A percentile compares a stretch with the other conserved stretches of the same genome.
phyloP scores from a whole-genome alignment of 129 eudicot genomes.

The Rutidosis leptorrhynchoides region DNA sequence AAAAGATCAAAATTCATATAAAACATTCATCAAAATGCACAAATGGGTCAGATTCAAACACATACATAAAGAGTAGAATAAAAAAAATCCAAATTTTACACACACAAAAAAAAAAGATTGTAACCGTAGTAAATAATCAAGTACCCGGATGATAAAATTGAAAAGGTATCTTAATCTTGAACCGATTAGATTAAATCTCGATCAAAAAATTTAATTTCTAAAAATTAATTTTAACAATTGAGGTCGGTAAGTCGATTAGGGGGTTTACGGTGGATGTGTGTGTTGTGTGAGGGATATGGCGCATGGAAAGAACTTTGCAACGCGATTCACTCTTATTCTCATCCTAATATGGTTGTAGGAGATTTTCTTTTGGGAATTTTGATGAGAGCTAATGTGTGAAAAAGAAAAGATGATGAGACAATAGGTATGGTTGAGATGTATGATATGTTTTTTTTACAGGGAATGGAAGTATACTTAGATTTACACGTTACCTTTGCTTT shows the following conservation, averaged over 20 bases:
- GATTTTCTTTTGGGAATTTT: no score
- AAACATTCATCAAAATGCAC: conserved; percentile 17
- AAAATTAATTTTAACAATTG: conserved; percentile 11
- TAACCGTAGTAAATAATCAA: conserved; percentile 25
- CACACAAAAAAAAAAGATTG: conserved; percentile 16
- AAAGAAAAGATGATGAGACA: no score
- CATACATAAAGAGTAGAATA: conserved; percentile 18
- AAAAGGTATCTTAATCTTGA: conserved; percentile 17
- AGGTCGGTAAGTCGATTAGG: conserved; percentile 36
- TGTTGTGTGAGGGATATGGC: conserved; percentile 28
- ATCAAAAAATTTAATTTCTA: conserved; percentile 13
- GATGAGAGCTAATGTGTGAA: no score
- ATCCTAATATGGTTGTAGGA: no score
- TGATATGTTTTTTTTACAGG: no score
- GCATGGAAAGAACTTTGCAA: conserved; percentile 41
- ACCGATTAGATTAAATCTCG: conserved; percentile 24
- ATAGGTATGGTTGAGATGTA: no score
- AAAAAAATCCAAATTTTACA: conserved; percentile 1
- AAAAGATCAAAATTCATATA: conserved; percentile 23
- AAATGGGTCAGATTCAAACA: conserved; percentile 23
- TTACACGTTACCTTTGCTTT: no score
- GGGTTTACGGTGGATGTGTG: conserved; percentile 26
- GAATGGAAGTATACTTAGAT: no score
- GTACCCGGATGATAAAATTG: conserved; percentile 20
- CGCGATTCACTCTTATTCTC: no score